These are phyloP conservation scores for Trichoderma sp. DNA, from an alignment of 2,329 filamentous ascomycete species.

Conservation along the genomic window DNA sequence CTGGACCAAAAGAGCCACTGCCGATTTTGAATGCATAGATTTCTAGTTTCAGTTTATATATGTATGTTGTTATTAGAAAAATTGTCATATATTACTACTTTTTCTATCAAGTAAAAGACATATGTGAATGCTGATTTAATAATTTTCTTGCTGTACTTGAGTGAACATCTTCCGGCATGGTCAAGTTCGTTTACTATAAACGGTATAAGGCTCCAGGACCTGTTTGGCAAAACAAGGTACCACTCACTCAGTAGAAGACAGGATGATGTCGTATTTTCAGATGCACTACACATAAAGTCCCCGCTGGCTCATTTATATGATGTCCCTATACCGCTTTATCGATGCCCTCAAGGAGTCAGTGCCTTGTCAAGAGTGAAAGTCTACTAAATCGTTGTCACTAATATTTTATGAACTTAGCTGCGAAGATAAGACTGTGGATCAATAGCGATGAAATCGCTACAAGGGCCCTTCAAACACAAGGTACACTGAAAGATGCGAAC, in stretches of 20 bases:
- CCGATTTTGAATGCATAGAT: background rate
- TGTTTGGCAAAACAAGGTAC: background rate
- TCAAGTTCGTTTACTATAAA: too few species aligned
- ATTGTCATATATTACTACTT: background rate
- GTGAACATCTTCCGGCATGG: background rate
- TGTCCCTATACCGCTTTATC: background rate
- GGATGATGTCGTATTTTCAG: too few species aligned
- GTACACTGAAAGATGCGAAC: background rate
- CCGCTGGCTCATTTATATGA: background rate
- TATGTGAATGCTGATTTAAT: background rate
- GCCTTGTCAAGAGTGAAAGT: background rate
- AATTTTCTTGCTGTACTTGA: background rate
- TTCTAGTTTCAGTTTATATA: background rate
- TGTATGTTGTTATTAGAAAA: background rate
- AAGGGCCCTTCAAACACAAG: background rate
- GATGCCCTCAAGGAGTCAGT: background rate
- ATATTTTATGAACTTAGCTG: background rate
- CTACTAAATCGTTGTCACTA: background rate
- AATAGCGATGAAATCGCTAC: background rate
- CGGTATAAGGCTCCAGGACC: too few species aligned
- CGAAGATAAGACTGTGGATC: background rate
- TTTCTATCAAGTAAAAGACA: background rate
- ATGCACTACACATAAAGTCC: background rate
- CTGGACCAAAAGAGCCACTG: background rate
- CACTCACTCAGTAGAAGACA: too few species aligned